Evolutionary conservation across 306 rosid species (phyloP).

Genomic region (Cajanus cajan): DNA sequence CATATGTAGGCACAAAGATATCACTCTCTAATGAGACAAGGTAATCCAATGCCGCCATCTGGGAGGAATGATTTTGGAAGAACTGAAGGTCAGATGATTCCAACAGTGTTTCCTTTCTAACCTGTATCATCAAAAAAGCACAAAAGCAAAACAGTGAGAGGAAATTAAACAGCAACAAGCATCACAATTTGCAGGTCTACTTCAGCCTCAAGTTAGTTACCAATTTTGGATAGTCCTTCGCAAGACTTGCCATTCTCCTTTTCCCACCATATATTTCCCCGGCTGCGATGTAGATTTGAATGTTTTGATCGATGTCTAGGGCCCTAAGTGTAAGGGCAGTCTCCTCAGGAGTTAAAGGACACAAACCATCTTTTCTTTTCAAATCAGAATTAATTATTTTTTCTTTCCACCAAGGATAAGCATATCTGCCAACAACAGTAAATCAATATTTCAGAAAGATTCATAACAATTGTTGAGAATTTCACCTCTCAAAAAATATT

Average conservation of each 20-base stretch:
- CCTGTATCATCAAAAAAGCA: constrained; percentile 52
- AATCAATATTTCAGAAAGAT: neutral
- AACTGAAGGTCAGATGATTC: constrained; percentile 76
- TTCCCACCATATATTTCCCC: constrained; percentile 52
- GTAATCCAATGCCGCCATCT: constrained; percentile 95
- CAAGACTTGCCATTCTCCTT: constrained; percentile 78
- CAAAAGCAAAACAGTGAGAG: constrained; percentile 9
- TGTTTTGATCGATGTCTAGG: constrained; percentile 65
- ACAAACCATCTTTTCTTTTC: constrained; percentile 89
- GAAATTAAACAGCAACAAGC: neutral
- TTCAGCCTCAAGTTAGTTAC: constrained; percentile 41
- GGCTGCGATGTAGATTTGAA: constrained; percentile 93
- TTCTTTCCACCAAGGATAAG: constrained; percentile 97
- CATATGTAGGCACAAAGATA: constrained; percentile 89
- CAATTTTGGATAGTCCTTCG: constrained; percentile 69
- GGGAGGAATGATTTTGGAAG: constrained; percentile 92
- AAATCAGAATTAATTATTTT: constrained; percentile 79
- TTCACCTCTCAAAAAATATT: neutral
- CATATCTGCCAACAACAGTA: constrained; percentile 43
- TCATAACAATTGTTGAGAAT: constrained; percentile 17
- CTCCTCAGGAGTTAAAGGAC: constrained; percentile 97
- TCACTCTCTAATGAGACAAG: constrained; percentile 90
- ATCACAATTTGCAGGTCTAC: neutral
- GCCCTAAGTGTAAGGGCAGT: constrained; percentile 82
- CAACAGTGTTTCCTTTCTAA: constrained; percentile 84